A percentile compares a stretch with the other conserved stretches of the same genome.
These are phyloP conservation scores for Podaxis mareebaensis DNA, from an alignment of 768 basidiomycete species.

Conservation along the genomic window DNA sequence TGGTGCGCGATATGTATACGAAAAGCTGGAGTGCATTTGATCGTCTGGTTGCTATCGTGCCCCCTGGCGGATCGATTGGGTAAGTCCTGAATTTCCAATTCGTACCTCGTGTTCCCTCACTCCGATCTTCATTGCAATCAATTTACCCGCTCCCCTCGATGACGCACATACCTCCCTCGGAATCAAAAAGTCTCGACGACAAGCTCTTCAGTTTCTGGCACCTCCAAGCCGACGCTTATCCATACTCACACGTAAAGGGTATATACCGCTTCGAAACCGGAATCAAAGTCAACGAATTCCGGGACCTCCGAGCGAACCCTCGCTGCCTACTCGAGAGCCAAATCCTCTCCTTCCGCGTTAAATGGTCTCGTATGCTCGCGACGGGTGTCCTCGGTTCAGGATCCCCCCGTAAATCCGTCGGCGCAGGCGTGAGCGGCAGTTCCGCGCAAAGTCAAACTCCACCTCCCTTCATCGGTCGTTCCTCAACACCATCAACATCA, in stretches of 20 bases:
- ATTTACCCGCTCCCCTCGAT: background rate
- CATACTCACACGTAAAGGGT: constrained; percentile 78
- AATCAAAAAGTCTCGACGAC: constrained; percentile 71
- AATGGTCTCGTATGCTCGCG: constrained; percentile 73
- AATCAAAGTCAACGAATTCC: constrained; percentile 85
- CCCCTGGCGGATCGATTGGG: constrained; percentile 91
- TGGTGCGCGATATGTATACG: constrained; percentile 89
- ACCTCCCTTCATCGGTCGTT: constrained; percentile 30
- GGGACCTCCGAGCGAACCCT: constrained; percentile 86
- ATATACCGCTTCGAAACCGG: constrained; percentile 89
- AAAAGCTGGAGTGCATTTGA: constrained; percentile 94
- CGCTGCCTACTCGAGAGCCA: constrained; percentile 85
- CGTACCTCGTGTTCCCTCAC: background rate
- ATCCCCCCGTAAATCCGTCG: constrained; percentile 29
- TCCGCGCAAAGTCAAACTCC: constrained; percentile 29
- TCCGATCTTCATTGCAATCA: constrained; percentile 6
- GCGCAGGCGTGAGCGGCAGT: background rate
- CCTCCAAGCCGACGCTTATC: constrained; percentile 75
- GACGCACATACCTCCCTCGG: constrained; percentile 5
- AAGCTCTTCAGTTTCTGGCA: constrained; percentile 92
- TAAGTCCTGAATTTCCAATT: constrained; percentile 34
- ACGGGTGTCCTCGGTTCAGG: constrained; percentile 60
- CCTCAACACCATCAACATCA: constrained; percentile 11
- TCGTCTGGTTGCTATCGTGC: constrained; percentile 83
- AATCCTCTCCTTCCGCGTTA: constrained; percentile 76